Base-by-base conservation (phyloP, 1,139 yeast species). In the Tardiomyces depauwii region DNA sequence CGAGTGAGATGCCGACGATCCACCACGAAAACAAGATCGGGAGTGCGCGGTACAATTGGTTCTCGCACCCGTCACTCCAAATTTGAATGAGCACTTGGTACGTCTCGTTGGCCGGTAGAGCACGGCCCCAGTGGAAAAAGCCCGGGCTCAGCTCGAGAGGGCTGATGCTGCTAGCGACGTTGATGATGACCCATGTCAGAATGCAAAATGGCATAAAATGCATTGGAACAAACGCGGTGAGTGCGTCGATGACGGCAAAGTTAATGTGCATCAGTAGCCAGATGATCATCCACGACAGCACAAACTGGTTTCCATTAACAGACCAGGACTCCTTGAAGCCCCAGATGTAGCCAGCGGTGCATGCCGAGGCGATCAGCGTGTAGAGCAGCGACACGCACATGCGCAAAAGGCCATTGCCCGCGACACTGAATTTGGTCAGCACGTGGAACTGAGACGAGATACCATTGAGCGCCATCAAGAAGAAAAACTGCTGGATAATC, bases 31-130 rank as follows among this genome's bases (percentile, higher is more conserved):
- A 52, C 38, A 52, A 19, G 11, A 52, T 48, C 11, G 54, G 54
- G 25, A 52, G 42, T 11, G 53, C 47, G 25, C 49, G 41, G 45
- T 42, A 49, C 13, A 45, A 19, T 1, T 39, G 43, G 10, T 43
- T 40, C 6, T 83, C 91, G 64, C 91, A 81, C 0, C 83, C 83
- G 30, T 77, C 60, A 47, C 49, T 67, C 71, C 52, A 68, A n/a
- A 68, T 59, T 55, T 78, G 83, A 58, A 82, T 76, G 2, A 77
- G 76, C 2, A 82, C 80, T 18, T 75, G 71, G 53, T 78, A 78
- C 0, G 83, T 82, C 49, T 75, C 68, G 53, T 78, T 43, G 14
- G 46, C 44, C 11, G 53, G 55, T 2, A 51, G 39, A 1, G 49
- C 48, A 21, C 44, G 46, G 1, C 47, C 47, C 50, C 47, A 43